Evolutionary conservation across 116 monocot species (phyloP), one percentile per base, ranked within the genome.

Genomic region (Dioscorea cayenensis): DNA sequence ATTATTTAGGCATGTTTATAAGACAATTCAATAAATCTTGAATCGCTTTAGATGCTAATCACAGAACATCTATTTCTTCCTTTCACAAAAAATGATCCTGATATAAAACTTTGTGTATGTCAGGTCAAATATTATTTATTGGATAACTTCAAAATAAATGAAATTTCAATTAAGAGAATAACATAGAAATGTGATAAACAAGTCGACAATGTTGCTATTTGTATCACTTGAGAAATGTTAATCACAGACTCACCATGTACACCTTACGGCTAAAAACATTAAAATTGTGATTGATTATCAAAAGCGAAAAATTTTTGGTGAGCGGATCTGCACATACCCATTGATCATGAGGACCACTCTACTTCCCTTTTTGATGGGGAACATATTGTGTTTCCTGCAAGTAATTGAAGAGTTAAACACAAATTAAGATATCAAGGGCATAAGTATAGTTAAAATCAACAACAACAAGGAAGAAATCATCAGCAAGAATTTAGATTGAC

Each of bases 361-460:
- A 67, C 81, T 86, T 64, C 97, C 97, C 67, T 90, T 88, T 28
- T 77, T 86, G 69, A 97, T 88, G 48, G 93, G n/a, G 93, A 77
- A 97, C 84, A 83, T 97, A 92, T 27, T 86, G 76, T 50, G 90
- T 96, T 84, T 96, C 96, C 96, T 96, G 84, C 69, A 80, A 72
- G 50, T 17, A 25, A 10, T 12, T 27, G 51, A 16, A 51, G 8
- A 32, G 65, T 32, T 16, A 18, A 13, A 65, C 7, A 10, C 6
- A 63, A 27, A 63, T 27, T 22, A 55, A n/a, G 55, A 16, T 55
- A 55, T 55, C 16, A n/a, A 55, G 14, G 17, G n/a, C 55, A 55
- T 55, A 55, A n/a, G 55, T 43, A 55, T 16, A 18, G 17, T 55
- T n/a, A 3, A 16, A n/a, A 55, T n/a, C 55, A 55, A 18, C 18